phyloP scores from a whole-genome alignment of 305 asterid genomes.

The Fraxinus paxiana region DNA sequence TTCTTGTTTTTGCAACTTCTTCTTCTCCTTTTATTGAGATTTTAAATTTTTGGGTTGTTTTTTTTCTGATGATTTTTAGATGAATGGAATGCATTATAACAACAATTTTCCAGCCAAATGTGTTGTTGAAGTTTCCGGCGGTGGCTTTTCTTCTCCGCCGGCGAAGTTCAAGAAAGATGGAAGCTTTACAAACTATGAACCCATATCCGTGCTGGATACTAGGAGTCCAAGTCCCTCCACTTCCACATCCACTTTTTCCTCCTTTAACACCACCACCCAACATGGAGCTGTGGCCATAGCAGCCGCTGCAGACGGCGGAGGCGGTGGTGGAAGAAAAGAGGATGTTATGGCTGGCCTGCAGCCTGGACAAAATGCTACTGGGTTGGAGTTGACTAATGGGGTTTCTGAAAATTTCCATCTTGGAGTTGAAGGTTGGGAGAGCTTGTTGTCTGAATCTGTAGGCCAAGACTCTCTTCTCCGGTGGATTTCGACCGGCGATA shows the following conservation, averaged over 20 bases:
- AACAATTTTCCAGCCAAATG: conserved; percentile 34
- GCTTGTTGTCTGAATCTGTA: conserved; percentile 36
- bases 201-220: conserved; percentile 47
- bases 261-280: conserved; percentile 22
- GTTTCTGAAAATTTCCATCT: conserved; percentile 33
- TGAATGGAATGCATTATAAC: conserved; percentile 41
- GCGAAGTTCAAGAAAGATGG: conserved; percentile 34
- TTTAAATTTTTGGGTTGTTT: neutral
- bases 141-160: conserved; percentile 31
- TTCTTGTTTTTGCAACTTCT: neutral
- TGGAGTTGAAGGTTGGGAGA: conserved; percentile 49
- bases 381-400: conserved; percentile 28
- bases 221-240: conserved; percentile 61
- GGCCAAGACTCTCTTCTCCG: conserved; percentile 38
- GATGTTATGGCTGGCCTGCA: conserved; percentile 29
- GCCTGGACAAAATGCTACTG: conserved; percentile 22
- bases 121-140: conserved; percentile 20
- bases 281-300: conserved; percentile 4
- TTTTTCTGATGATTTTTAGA: conserved; percentile 18
- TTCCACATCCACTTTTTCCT: conserved; percentile 47
- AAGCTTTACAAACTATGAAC: conserved; percentile 39
- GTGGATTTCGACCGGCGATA: conserved; percentile 33
- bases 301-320: conserved; percentile 11
- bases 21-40: neutral
- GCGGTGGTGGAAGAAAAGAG: conserved; percentile 28